Base-by-base conservation (phyloP, 108 stramenopile genomes). In the Fragilaria radians region DNA sequence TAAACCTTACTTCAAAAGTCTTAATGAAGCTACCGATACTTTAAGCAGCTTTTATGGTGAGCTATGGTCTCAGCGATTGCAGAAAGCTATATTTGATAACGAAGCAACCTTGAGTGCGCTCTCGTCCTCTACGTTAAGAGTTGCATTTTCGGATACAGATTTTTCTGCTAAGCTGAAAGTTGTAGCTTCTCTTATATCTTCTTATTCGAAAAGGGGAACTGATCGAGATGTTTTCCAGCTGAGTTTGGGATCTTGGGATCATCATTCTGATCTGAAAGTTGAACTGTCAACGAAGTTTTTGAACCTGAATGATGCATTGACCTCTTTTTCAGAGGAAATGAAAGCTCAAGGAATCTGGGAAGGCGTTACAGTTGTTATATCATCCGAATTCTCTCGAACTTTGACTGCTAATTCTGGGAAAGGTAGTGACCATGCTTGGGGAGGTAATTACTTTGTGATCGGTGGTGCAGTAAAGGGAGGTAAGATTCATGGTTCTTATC, bases 381-480 rank as follows among this genome's bases (percentile, higher is more conserved):
- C 67, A 22, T 78, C 79, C 28, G 88, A 90, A 21, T 90, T 90
- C 56, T 79, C 65, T 14, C 67, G 86, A 0, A 88, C 86, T 31
- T 65, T 91, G 25, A 78, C 84, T 28, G 74, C 72, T 3, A 91
- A 91, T 57, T 59, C 56, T 57, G 81, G 85, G 88, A 55, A 14
- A n/a, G n/a, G n/a, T n/a, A n/a, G n/a, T n/a, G n/a, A n/a, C n/a
- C n/a, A n/a, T n/a, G n/a, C n/a, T n/a, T 89, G 88, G 88, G 77
- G 72, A 36, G 79, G 74, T 7, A 59, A 77, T 59, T 57, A 32
- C 25, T 14, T 76, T 32, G 57, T 72, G 60, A 34, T 76, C 4
- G 77, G 77, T 26, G 81, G 81, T 7, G 52, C 66, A n/a, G n/a
- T n/a, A n/a, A n/a, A n/a, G n/a, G n/a, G n/a, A n/a, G n/a, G n/a